phyloP scores from a whole-genome alignment of 208 protist species.

The Borovskyia barvae region DNA sequence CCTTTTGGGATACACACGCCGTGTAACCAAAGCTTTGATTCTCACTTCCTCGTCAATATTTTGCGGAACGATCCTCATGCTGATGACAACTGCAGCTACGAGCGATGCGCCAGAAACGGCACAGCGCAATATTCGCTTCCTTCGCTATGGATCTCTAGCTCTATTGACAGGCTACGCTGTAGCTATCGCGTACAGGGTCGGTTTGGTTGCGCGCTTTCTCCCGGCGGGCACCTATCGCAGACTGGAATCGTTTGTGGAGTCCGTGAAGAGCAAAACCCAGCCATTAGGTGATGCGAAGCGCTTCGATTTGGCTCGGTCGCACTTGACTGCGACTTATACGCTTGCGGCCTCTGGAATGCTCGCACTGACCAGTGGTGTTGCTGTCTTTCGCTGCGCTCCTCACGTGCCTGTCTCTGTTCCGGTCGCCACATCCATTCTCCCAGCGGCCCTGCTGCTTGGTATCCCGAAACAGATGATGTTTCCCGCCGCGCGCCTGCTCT shows the following conservation, averaged over 20 bases:
- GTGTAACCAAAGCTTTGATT: too few species aligned
- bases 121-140: constrained; percentile 5
- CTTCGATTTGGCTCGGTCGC: constrained; percentile 40
- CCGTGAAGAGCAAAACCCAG: constrained; percentile 53
- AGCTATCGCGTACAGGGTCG: constrained; percentile 54
- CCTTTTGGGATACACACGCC: too few species aligned
- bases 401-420: constrained; percentile 56
- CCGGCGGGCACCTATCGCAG: constrained; percentile 10
- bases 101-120: not conserved
- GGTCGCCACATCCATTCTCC: constrained; percentile 38
- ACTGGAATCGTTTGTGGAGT: constrained; percentile 49
- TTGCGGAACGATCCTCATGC: too few species aligned
- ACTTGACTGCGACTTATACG: constrained; percentile 57
- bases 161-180: constrained; percentile 61
- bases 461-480: constrained; percentile 46
- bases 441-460: constrained; percentile 40
- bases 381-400: constrained; percentile 42
- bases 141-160: constrained; percentile 47
- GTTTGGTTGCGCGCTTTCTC: constrained; percentile 41
- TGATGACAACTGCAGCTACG: too few species aligned
- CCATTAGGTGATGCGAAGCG: constrained; percentile 51
- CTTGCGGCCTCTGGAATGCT: constrained; percentile 54
- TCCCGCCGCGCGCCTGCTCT: constrained; percentile 29
- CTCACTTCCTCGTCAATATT: too few species aligned
- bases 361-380: constrained; percentile 34